Evolutionary conservation across 1,284 basidiomycete species (phyloP).

Genomic region (Sanghuangporus baumii): DNA sequence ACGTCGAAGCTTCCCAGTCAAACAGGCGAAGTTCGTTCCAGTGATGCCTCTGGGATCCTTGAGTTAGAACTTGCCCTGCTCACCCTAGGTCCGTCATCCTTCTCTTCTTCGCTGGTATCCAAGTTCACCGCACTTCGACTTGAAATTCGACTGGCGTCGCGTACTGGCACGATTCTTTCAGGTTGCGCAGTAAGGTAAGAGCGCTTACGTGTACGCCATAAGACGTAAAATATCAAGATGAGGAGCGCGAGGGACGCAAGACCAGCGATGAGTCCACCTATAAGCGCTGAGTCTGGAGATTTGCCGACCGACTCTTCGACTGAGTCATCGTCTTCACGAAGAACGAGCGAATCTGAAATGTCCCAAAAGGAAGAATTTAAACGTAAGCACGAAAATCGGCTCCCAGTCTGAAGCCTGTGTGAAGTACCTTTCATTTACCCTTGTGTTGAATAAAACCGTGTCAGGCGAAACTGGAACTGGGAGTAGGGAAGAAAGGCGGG

Average conservation of each 20-base stretch:
- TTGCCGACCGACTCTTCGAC: not conserved
- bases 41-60: not conserved
- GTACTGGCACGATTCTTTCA: not conserved
- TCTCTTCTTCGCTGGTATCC: not conserved
- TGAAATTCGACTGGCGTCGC: not conserved
- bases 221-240: conserved; percentile 12
- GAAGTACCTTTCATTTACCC: too few species aligned
- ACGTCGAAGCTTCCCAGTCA: not conserved
- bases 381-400: not conserved
- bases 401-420: too few species aligned
- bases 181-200: not conserved
- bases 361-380: not conserved
- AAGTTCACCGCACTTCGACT: not conserved
- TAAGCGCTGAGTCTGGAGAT: conserved; percentile 13
- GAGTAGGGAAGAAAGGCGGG: too few species aligned
- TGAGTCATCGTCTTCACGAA: not conserved
- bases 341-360: not conserved
- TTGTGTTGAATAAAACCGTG: too few species aligned
- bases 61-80: not conserved
- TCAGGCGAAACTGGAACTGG: too few species aligned
- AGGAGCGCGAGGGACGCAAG: conserved; percentile 6
- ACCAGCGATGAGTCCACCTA: conserved; percentile 14
- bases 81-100: not conserved
- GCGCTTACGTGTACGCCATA: conserved; percentile 15
- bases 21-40: not conserved